Percentiles rank a stretch among this genome's conserved stretches.
phyloP scores from a whole-genome alignment of 2,329 filamentous ascomycete species.

The Huntiella omanensis region DNA sequence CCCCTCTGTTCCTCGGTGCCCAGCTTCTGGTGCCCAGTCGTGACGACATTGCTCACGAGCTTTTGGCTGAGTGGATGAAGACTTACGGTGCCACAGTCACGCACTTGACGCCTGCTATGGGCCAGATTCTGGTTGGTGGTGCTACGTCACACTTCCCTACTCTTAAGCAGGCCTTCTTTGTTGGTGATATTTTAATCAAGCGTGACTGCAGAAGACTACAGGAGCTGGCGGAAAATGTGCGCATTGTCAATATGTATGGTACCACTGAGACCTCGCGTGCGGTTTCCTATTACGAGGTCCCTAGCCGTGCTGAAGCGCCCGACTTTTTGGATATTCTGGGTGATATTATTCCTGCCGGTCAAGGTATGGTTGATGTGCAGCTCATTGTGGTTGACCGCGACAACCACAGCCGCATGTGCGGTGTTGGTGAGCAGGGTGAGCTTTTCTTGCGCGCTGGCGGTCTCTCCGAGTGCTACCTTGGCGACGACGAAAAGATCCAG shows the following conservation, averaged over 20 bases:
- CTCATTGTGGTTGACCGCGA: constrained; percentile 63
- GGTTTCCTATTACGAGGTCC: constrained; percentile 62
- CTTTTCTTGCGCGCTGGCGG: constrained; percentile 68
- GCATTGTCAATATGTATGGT: constrained; percentile 74
- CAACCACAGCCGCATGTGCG: constrained; percentile 48
- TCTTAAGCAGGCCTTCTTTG: constrained; percentile 70
- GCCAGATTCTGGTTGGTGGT: constrained; percentile 78
- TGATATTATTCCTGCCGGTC: constrained; percentile 66
- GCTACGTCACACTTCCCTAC: constrained; percentile 58
- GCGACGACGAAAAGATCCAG: constrained; percentile 34
- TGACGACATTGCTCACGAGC: constrained; percentile 76
- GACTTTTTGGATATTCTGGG: constrained; percentile 23
- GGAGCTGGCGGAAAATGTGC: constrained; percentile 52
- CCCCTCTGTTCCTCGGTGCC: constrained; percentile 70
- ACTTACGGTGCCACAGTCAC: constrained; percentile 57
- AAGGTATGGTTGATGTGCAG: constrained; percentile 78
- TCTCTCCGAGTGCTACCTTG: constrained; percentile 64
- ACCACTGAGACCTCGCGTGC: constrained; percentile 70
- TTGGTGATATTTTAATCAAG: constrained; percentile 77
- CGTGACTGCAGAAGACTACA: constrained; percentile 64
- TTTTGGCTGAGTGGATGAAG: constrained; percentile 72
- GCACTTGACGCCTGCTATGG: constrained; percentile 91
- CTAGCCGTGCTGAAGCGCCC: constrained; percentile 43
- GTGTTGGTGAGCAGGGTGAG: constrained; percentile 66
- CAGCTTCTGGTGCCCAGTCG: constrained; percentile 58